Base-by-base conservation (phyloP, 1,139 yeast species). In the Taiozyma sp. region DNA sequence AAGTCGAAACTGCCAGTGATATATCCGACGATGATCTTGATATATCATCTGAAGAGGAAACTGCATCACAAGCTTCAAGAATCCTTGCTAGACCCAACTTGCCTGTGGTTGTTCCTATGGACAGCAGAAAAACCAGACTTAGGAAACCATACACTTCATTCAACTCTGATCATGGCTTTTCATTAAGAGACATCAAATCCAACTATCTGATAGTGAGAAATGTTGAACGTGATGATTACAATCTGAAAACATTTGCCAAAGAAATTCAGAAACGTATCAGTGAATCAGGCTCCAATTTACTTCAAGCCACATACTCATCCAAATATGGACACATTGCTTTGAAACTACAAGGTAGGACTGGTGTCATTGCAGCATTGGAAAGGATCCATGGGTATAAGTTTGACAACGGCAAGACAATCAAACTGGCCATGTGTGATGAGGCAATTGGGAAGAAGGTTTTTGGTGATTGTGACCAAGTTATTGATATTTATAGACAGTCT, bases 381-480 rank as follows among this genome's bases (percentile, higher is more conserved):
- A 12, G 24, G 12, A 7, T 48, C 3, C 51, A 48, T 48, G 43
- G 43, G 22, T 43, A 19, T 12, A 23, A 16, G 16, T 48, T 45
- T 19, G 38, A 36, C 1, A 29, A 30, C 13, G 34, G 23, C 12
- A 14, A 27, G 14, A 8, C 38, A 3, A 13, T 47, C 0, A 34
- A 27, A 2, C 13, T 47, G 13, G 29, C 46, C 14, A 28, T 43
- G 14, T 47, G 49, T 47, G 49, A 47, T 47, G 30, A 36, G 4
- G 43, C 22, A n/a, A 43, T 47, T 28, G 49, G 46, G 19, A 22
- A 47, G 24, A 38, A 38, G 41, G 24, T 38, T 8, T 38, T 38
- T 12, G 6, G 24, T 38, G 41, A 38, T 19, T 38, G 41, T 19
- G 41, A 38, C 9, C 24, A 38, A 6, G 41, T 10, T 19, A 38